Evolutionary conservation across 768 basidiomycete species (phyloP).

Genomic region (Hemileccinum impolitum): DNA sequence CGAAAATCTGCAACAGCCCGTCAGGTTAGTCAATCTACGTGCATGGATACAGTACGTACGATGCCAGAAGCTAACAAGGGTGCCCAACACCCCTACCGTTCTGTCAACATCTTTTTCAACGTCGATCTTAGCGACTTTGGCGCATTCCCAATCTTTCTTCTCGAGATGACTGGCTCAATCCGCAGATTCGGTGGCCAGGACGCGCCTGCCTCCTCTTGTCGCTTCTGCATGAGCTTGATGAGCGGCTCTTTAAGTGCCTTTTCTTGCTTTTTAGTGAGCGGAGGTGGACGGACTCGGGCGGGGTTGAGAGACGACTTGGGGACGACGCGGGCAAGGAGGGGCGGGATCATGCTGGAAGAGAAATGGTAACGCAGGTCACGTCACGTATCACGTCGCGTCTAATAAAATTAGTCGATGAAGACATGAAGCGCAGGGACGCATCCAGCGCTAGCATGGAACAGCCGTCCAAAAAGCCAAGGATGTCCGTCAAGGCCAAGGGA

Average conservation of each 20-base stretch:
- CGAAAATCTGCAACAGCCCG: background rate
- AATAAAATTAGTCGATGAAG: too few species aligned
- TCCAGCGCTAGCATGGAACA: background rate
- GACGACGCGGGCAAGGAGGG: slow-evolving; percentile 35
- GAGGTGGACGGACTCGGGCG: slow-evolving; percentile 24
- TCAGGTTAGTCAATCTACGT: background rate
- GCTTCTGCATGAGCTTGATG: slow-evolving; percentile 40
- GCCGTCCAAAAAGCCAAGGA: slow-evolving; percentile 17
- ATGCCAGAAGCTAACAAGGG: background rate
- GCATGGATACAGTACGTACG: background rate
- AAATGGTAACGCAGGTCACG: slow-evolving; percentile 4
- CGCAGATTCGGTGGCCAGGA: slow-evolving; percentile 49
- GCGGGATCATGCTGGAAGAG: slow-evolving; percentile 5
- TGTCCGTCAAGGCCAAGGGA: slow-evolving; percentile 10
- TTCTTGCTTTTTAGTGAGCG: slow-evolving; percentile 31
- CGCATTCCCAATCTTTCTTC: slow-evolving; percentile 38
- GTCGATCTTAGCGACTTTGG: slow-evolving; percentile 36
- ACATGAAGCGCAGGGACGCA: slow-evolving; percentile 16
- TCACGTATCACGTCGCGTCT: slow-evolving; percentile 25
- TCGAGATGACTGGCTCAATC: slow-evolving; percentile 44
- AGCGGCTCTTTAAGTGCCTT: slow-evolving; percentile 33
- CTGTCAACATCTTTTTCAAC: slow-evolving; percentile 40
- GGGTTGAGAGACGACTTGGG: slow-evolving; percentile 31
- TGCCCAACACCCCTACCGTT: slow-evolving; percentile 22
- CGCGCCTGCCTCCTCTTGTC: slow-evolving; percentile 36